Conservation (phyloP, 2,329 filamentous ascomycete genomes). For the Hymenoscyphus fructigenus region DNA sequence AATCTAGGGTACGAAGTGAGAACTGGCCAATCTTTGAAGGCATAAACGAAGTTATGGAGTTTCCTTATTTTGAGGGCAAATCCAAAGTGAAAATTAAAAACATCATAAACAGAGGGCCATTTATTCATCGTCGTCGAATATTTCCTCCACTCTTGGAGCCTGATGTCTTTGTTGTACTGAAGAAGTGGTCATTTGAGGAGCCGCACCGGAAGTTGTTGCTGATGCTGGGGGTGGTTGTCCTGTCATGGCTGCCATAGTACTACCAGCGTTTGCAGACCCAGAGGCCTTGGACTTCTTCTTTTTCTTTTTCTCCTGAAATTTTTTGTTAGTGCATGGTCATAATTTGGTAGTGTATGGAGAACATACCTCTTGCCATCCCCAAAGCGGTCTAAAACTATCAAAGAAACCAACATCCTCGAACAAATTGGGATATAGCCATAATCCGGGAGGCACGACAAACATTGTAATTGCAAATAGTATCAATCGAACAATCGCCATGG, state of each 20-base stretch:
- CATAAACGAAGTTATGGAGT: neutral
- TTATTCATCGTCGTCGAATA: conserved; percentile 37
- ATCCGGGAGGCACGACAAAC: conserved; percentile 76
- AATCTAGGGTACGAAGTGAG: neutral
- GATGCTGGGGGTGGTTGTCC: conserved; percentile 37
- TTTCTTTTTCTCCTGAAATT: conserved; percentile 36
- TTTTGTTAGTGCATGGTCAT: conserved; percentile 11
- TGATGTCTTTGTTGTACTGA: conserved; percentile 41
- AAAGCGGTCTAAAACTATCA: conserved; percentile 92
- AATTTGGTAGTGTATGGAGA: neutral
- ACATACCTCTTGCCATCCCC: conserved; percentile 96
- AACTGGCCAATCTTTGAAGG: neutral
- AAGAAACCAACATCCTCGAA: conserved; percentile 99
- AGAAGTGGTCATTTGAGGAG: conserved; percentile 38
- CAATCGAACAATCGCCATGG: conserved; percentile 94
- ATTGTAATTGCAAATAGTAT: conserved; percentile 94
- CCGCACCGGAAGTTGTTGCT: conserved; percentile 40
- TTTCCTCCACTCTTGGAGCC: conserved; percentile 47
- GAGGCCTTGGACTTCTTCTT: conserved; percentile 38
- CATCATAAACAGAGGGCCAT: neutral
- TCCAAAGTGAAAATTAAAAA: neutral
- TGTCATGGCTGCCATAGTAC: conserved; percentile 33
- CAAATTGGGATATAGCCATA: conserved; percentile 98
- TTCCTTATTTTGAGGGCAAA: neutral
- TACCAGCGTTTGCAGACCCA: conserved; percentile 34